A percentile compares a stretch with the other conserved stretches of the same genome.
These are phyloP conservation scores for Theobroma cacao DNA, from an alignment of 345 rosid genomes.

Conservation along the genomic window DNA sequence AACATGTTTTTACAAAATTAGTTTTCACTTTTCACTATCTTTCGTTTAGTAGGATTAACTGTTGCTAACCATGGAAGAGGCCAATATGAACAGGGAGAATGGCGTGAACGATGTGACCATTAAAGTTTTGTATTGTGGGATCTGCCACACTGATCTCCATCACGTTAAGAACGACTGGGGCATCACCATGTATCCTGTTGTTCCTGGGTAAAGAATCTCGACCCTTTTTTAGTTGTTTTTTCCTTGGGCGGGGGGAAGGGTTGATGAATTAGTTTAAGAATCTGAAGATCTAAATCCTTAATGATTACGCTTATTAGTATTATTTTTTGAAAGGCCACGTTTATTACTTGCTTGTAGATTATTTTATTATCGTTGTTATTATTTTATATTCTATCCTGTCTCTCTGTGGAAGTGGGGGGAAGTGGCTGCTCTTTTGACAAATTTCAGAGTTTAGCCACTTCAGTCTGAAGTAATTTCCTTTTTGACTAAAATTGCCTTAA, in stretches of 20 bases:
- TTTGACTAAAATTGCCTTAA: background rate
- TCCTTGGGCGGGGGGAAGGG: background rate
- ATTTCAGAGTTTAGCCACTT: background rate
- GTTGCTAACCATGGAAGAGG: background rate
- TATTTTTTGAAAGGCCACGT: too few relatives aligned
- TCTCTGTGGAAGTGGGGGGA: too few relatives aligned
- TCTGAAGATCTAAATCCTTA: background rate
- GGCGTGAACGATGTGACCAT: constrained; percentile 72
- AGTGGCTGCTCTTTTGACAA: background rate
- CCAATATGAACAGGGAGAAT: constrained; percentile 43
- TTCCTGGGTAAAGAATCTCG: constrained; percentile 62
- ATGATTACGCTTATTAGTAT: background rate
- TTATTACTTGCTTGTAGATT: too few relatives aligned
- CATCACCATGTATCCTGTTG: constrained; percentile 69
- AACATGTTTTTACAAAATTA: background rate
- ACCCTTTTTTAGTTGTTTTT: background rate
- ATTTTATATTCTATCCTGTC: too few relatives aligned
- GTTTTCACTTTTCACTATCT: background rate
- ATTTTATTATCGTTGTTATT: too few relatives aligned
- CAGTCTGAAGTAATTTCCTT: background rate
- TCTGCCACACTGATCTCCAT: constrained; percentile 84
- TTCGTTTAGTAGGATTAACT: background rate
- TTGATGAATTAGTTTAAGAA: background rate
- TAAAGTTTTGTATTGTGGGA: constrained; percentile 68
- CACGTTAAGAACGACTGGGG: constrained; percentile 72